These are phyloP conservation scores for Nicotiana obtusifolia DNA, from an alignment of 257 asterid species.

Conservation along the genomic window DNA sequence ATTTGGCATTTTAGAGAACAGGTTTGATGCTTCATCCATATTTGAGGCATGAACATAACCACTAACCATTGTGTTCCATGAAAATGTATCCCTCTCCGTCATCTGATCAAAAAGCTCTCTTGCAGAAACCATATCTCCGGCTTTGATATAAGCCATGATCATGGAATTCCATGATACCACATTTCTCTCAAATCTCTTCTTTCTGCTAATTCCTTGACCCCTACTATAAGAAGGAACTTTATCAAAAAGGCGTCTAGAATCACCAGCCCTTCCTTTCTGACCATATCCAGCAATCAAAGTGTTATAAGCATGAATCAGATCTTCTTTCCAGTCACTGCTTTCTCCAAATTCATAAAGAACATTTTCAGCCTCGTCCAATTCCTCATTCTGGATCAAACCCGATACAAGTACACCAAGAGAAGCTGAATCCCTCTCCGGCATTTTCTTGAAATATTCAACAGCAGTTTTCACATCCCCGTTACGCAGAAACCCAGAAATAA, in stretches of 20 bases:
- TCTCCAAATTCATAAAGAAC: constrained; percentile 35
- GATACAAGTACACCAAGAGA: constrained; percentile 63
- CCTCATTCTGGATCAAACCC: constrained; percentile 58
- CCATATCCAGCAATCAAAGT: constrained; percentile 85
- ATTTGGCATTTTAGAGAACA: constrained; percentile 50
- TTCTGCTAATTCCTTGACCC: constrained; percentile 6
- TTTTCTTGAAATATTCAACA: constrained; percentile 42
- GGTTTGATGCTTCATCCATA: constrained; percentile 54
- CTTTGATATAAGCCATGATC: constrained; percentile 76
- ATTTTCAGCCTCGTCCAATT: constrained; percentile 53
- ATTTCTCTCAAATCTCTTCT: constrained; percentile 39
- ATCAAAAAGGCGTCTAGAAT: constrained; percentile 62
- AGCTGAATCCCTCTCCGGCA: constrained; percentile 63
- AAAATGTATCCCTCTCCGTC: constrained; percentile 46
- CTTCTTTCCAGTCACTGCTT: constrained; percentile 19
- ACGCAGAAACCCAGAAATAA: constrained; percentile 62
- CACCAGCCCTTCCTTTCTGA: constrained; percentile 57
- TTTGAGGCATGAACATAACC: constrained; percentile 57
- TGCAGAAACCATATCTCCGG: constrained; percentile 52
- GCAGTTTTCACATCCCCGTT: constrained; percentile 55
- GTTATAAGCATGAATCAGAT: constrained; percentile 64
- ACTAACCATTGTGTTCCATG: constrained; percentile 78
- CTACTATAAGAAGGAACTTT: constrained; percentile 29
- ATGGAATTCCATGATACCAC: constrained; percentile 80
- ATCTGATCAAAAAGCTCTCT: constrained; percentile 60